Evolutionary conservation across 768 basidiomycete genomes (phyloP), one percentile per base, ranked within the genome.

Genomic region (Boletus rufocinnamomeus): DNA sequence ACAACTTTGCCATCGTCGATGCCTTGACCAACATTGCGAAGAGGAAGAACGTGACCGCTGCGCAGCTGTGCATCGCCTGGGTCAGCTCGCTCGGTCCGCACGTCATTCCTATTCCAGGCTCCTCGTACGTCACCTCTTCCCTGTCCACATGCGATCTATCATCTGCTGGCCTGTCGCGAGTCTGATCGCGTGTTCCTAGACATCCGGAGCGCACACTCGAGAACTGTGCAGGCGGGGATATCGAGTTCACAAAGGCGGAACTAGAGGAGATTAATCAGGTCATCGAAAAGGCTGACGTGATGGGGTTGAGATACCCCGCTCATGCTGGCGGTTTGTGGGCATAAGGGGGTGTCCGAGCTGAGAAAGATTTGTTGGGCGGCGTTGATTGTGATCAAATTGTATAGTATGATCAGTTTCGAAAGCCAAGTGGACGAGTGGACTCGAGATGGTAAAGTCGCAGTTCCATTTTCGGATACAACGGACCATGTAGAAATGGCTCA

Each of bases 81-180:
- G 78, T 80, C 3, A 52, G 63, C 17, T 68, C 76, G 0, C 70
- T 76, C 3, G 77, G 79, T 3, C 50, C 69, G 2, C 74, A 79
- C 63, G 76, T 81, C 43, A 78, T 84, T 54, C 82, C 82, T 1
- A 74, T 84, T 40, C 81, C 81, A 9, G 82, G 83, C 17, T 79
- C 77, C 10, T 77, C 75, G 76, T 77, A 64, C 54, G 74, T 41
- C 2, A 2, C 25, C 16, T 45, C 44, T 9, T n/a, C 32, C 14
- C 17, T 7, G 8, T 40, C 21, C 25, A 71, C 5, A 67, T 80
- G 43, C 40, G 28, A 38, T 45, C 17, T 10, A 16, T 35, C 6
- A 16, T 38, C 6, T 40, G 19, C 38, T 19, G 19, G 72, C 51
- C 32, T 25, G 48, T 21, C 13, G 3, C 16, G 38, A 21, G 16